Evolutionary conservation across 176 grass and related monocot genomes (phyloP), one percentile per base, ranked within the genome.

Genomic region (Oryza longistaminata): DNA sequence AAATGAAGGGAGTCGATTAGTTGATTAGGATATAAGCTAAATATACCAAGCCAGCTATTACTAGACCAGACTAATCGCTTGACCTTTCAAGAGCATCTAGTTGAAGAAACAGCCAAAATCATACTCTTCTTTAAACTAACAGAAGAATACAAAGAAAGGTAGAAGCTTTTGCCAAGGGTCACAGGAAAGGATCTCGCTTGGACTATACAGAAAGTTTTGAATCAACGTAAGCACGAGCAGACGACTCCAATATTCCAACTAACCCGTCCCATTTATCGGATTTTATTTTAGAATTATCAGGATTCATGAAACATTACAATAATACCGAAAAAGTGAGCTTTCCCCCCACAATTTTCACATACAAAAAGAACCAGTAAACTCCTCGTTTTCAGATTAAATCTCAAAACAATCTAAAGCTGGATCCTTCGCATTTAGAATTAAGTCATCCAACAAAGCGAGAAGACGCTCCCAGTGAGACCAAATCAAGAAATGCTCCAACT

Each of bases 91-190:
- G 72, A 10, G 64, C 52, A 84, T 76, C 70, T 26, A 13, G 42
- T 50, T 75, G 39, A 84, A 70, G 71, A 81, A 87, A 66, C 48
- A 79, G 42, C 39, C 22, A 74, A 64, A 64, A 11, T 44, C 40
- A 49, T 25, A 70, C 11, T 70, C 50, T 70, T 87, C 61, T 39
- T 86, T 21, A 60, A 24, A 80, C 9, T 58, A 82, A 79, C 21
- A 78, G 35, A 78, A 74, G 13, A 74, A 31, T 69, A 62, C 74
- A 90, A 80, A 80, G 67, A 62, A 79, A 87, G 70, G 81, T 80
- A 66, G 42, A 83, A 84, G 70, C 73, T 53, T 49, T 70, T 80
- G 75, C 22, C 12, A 49, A 85, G 65, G 77, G 84, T 71, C 74
- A 79, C 55, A 78, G 39, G 43, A 66, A 66, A 55, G 81, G 77